Percentiles rank a stretch among this genome's conserved stretches.
Evolutionary conservation across 352 stramenopile species (phyloP).

Genomic region (Proteromonas lacertae): DNA sequence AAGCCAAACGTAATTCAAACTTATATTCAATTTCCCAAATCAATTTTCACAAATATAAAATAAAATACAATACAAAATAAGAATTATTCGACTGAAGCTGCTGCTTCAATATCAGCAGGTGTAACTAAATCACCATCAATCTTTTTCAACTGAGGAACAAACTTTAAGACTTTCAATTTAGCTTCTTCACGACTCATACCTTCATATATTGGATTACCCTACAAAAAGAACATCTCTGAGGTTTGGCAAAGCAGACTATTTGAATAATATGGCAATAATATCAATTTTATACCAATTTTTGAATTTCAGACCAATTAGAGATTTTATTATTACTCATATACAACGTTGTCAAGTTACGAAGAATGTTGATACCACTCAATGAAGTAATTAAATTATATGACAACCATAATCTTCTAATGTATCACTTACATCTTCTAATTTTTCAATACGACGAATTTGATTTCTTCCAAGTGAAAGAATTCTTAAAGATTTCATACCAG

Average conservation of each 20-base stretch:
- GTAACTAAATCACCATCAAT: conserved; percentile 19
- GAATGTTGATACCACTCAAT: conserved; percentile 42
- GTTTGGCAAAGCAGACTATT: conserved; percentile 26
- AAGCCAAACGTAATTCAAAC: too few species aligned
- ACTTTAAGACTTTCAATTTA: conserved; percentile 18
- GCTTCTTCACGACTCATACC: conserved; percentile 50
- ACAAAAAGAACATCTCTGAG: conserved; percentile 65
- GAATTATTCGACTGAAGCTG: too few species aligned
- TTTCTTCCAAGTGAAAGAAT: conserved; percentile 76
- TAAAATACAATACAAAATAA: too few species aligned
- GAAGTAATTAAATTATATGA: conserved; percentile 77
- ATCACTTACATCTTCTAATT: conserved; percentile 70
- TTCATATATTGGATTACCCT: conserved; percentile 75
- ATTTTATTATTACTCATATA: conserved; percentile 81
- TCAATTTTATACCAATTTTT: conserved; percentile 26
- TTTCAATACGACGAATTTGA: conserved; percentile 69
- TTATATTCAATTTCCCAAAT: too few species aligned
- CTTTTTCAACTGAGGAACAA: conserved; percentile 21
- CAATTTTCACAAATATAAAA: too few species aligned
- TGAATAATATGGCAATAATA: neutral
- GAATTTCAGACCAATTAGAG: conserved; percentile 64
- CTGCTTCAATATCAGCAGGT: conserved; percentile 13
- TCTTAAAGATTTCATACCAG: conserved; percentile 65
- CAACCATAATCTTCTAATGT: conserved; percentile 75
- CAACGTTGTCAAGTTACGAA: conserved; percentile 60